These are phyloP conservation scores for Baorangia bicolor DNA, from an alignment of 768 basidiomycete species.

Conservation along the genomic window DNA sequence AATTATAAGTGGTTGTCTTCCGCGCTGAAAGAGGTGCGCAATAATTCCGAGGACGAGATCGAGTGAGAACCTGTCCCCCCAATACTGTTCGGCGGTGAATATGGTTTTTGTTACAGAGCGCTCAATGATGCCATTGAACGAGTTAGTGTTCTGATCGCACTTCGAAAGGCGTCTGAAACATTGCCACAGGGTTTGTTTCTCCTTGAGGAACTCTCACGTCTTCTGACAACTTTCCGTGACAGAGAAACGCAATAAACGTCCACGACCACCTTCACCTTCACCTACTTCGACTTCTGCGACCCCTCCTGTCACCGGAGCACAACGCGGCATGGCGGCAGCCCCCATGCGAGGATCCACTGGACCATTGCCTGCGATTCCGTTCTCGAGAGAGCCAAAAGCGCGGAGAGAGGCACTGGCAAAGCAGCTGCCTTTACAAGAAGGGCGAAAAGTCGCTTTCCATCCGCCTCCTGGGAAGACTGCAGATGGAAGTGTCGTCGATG, in stretches of 20 bases:
- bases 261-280: constrained; percentile 66
- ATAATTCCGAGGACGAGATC: constrained; percentile 57
- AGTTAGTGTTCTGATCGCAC: constrained; percentile 64
- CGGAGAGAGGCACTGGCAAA: constrained; percentile 59
- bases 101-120: constrained; percentile 43
- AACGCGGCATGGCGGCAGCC: constrained; percentile 14
- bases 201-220: neutral
- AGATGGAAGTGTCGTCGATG: constrained; percentile 49
- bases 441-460: constrained; percentile 81
- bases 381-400: constrained; percentile 65
- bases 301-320: constrained; percentile 22
- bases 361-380: constrained; percentile 47
- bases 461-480: constrained; percentile 57
- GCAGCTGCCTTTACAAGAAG: constrained; percentile 68
- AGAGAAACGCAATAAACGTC: constrained; percentile 81
- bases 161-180: constrained; percentile 69
- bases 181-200: constrained; percentile 50
- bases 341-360: constrained; percentile 56
- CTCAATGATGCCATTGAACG: constrained; percentile 72
- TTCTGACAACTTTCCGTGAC: constrained; percentile 1
- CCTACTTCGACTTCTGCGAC: constrained; percentile 48
- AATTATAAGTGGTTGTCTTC: constrained; percentile 60
- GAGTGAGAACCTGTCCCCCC: constrained; percentile 44
- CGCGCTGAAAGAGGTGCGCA: constrained; percentile 63
- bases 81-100: constrained; percentile 5